phyloP scores from a whole-genome alignment of 371 early-diverging fungal genomes.

The Smittium culicis region DNA sequence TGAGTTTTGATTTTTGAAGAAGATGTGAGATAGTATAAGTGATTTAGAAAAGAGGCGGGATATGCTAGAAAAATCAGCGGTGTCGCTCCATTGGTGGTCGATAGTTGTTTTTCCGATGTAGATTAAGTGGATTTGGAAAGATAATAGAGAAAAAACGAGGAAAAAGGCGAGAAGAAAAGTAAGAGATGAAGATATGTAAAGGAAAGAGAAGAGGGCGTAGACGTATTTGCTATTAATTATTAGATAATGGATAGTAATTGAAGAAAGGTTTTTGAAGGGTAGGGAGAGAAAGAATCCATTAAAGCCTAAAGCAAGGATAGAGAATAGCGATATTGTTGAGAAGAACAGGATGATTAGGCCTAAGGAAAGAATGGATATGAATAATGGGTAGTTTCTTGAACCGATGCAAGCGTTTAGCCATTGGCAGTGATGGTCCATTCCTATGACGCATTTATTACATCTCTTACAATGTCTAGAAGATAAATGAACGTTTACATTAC shows the following conservation, averaged over 20 bases:
- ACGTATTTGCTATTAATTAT: not conserved
- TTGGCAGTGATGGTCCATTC: constrained; percentile 71
- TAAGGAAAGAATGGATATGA: constrained; percentile 15
- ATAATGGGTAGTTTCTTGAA: constrained; percentile 43
- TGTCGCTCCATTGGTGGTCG: not conserved
- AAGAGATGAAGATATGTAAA: not conserved
- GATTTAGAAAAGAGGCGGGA: no score
- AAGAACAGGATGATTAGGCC: constrained; percentile 12
- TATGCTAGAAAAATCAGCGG: no score
- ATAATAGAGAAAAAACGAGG: not conserved
- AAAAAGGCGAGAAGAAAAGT: not conserved
- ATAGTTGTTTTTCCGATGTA: not conserved
- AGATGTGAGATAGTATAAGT: no score
- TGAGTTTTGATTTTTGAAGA: no score
- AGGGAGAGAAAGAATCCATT: not conserved
- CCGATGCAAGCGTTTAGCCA: constrained; percentile 72
- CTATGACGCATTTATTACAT: constrained; percentile 71
- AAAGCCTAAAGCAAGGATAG: not conserved
- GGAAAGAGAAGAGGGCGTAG: not conserved
- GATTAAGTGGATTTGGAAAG: not conserved
- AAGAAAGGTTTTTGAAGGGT: not conserved
- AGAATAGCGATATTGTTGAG: not conserved
- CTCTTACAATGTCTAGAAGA: constrained; percentile 53
- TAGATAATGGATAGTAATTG: not conserved
- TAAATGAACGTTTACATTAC: constrained; percentile 42